Evolutionary conservation across 2,329 filamentous ascomycete genomes (phyloP).

Genomic region (Penicillium frequentans): DNA sequence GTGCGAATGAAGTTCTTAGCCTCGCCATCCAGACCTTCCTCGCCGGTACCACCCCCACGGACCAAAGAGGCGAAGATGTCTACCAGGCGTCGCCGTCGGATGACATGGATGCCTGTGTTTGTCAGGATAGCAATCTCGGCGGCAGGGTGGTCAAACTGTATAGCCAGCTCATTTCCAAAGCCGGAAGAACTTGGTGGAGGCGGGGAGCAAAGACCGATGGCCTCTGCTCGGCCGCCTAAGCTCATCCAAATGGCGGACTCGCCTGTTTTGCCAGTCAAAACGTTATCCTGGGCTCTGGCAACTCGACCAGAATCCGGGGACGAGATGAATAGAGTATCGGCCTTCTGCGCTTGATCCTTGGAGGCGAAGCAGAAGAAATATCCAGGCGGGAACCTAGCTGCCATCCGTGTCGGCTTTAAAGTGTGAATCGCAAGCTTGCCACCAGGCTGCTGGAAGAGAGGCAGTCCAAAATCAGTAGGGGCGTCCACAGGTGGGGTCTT

Average conservation of each 20-base stretch:
- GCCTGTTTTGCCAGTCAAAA: constrained; percentile 61
- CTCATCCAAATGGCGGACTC: constrained; percentile 81
- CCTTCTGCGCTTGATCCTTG: constrained; percentile 58
- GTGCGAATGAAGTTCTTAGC: constrained; percentile 79
- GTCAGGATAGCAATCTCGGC: constrained; percentile 89
- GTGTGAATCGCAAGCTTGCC: constrained; percentile 50
- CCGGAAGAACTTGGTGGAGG: constrained; percentile 66
- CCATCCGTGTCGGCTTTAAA: constrained; percentile 41
- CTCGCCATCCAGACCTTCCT: constrained; percentile 75
- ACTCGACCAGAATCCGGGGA: constrained; percentile 88
- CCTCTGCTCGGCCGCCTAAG: constrained; percentile 71
- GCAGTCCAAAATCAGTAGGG: constrained; percentile 27
- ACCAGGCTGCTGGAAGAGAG: constrained; percentile 26
- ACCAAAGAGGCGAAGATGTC: constrained; percentile 88
- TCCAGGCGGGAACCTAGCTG: constrained; percentile 71
- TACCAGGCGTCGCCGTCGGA: constrained; percentile 79
- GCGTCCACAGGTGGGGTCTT: constrained; percentile 74
- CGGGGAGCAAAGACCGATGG: constrained; percentile 72
- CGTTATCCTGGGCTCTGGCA: constrained; percentile 54
- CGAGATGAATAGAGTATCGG: constrained; percentile 76
- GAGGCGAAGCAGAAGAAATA: constrained; percentile 85
- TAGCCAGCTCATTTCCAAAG: constrained; percentile 91
- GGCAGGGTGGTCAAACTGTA: constrained; percentile 85
- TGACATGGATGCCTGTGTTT: constrained; percentile 83
- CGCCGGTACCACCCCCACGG: constrained; percentile 66